Percentiles rank a stretch among this genome's conserved stretches.
phyloP scores from a whole-genome alignment of 257 asterid species.

The Sherardia arvensis region DNA sequence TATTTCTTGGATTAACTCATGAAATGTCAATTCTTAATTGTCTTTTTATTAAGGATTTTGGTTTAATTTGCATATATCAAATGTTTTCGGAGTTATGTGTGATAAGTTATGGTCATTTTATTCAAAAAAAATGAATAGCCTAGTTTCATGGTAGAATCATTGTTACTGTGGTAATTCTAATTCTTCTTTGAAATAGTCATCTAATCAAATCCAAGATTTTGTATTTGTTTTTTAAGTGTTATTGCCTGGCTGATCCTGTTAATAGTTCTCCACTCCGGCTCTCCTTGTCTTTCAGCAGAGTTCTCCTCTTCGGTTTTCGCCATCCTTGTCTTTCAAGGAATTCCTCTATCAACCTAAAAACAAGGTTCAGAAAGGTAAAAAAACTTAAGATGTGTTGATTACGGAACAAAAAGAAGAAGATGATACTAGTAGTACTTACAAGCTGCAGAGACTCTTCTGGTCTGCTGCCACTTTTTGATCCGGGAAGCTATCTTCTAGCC shows the following conservation, averaged over 20 bases:
- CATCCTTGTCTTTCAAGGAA: slow-evolving; percentile 53
- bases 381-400: background rate
- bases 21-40: too few species aligned
- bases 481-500: slow-evolving; percentile 77
- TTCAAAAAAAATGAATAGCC: too few species aligned
- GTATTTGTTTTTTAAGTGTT: background rate
- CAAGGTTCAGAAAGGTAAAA: too few species aligned
- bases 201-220: too few species aligned
- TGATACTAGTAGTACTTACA: slow-evolving; percentile 46
- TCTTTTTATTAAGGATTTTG: too few species aligned
- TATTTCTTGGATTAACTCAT: too few species aligned
- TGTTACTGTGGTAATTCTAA: background rate
- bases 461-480: slow-evolving; percentile 84
- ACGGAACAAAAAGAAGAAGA: background rate
- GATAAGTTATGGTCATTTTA: too few species aligned
- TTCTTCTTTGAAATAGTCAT: too few species aligned
- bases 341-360: slow-evolving; percentile 76
- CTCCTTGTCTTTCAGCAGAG: slow-evolving; percentile 14
- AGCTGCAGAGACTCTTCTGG: slow-evolving; percentile 83
- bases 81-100: too few species aligned
- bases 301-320: slow-evolving; percentile 32
- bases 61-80: too few species aligned
- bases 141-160: background rate
- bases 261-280: slow-evolving; percentile 13
- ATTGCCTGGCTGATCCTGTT: background rate